Evolutionary conservation across 805 yeast species (phyloP).

Genomic region (Pichia cabralensis): DNA sequence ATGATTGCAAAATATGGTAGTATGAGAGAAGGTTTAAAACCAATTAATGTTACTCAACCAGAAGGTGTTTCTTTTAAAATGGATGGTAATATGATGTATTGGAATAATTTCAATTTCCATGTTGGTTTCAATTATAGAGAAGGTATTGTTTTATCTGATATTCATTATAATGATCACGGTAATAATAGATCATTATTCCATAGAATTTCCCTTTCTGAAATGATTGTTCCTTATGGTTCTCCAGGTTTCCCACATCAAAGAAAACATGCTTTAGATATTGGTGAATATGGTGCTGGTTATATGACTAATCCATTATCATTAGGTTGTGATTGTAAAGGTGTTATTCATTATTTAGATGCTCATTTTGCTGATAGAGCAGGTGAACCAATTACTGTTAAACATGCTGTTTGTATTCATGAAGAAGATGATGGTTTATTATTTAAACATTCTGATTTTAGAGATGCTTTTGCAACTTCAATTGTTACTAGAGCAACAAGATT

Average conservation of each 20-base stretch:
- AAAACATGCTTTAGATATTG: constrained; percentile 79
- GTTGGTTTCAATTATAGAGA: constrained; percentile 81
- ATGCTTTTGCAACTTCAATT: constrained; percentile 62
- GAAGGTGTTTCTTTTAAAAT: constrained; percentile 72
- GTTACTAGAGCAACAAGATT: constrained; percentile 68
- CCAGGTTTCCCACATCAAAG: constrained; percentile 78
- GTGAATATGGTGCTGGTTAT: constrained; percentile 83
- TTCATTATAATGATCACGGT: constrained; percentile 68
- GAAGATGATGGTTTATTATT: constrained; percentile 73
- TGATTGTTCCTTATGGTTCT: constrained; percentile 79
- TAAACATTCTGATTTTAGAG: constrained; percentile 82
- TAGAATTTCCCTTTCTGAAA: constrained; percentile 67
- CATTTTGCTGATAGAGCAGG: constrained; percentile 60
- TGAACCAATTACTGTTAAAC: constrained; percentile 58
- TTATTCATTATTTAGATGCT: constrained; percentile 76
- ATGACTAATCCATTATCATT: constrained; percentile 71
- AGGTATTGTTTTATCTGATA: constrained; percentile 70
- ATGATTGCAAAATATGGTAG: constrained; percentile 52
- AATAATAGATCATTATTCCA: constrained; percentile 66
- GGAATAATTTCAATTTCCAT: constrained; percentile 74
- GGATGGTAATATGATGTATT: constrained; percentile 58
- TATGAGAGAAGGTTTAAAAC: constrained; percentile 53
- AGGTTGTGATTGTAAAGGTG: constrained; percentile 84
- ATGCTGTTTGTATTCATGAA: constrained; percentile 78
- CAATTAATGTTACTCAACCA: constrained; percentile 67